Percentiles rank a stretch among this genome's conserved stretches.
Conservation (phyloP, 202 grass and related monocot species). For the Hordeum pubiflorum region DNA sequence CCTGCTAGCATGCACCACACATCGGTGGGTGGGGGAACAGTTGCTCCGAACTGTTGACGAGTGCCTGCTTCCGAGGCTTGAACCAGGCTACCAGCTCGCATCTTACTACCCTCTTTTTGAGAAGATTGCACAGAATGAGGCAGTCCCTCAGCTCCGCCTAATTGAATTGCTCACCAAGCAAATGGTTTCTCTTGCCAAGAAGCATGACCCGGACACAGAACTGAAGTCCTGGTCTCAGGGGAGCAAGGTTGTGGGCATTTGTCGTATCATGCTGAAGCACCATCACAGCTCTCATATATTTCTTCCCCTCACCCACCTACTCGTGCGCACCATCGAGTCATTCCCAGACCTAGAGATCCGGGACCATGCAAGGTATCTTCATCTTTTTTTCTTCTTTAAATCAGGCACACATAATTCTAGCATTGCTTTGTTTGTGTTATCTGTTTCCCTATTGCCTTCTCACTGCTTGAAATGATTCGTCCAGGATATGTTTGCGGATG, state of each 20-base stretch:
- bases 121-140: conserved; percentile 70
- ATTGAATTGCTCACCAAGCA: conserved; percentile 76
- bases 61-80: conserved; percentile 68
- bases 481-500: conserved; percentile 82
- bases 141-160: conserved; percentile 56
- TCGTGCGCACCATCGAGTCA: conserved; percentile 54
- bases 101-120: conserved; percentile 87
- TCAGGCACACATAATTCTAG: neutral
- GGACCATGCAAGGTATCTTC: conserved; percentile 78
- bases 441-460: conserved; percentile 23
- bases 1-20: conserved; percentile 56
- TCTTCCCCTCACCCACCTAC: conserved; percentile 52
- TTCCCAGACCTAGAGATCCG: conserved; percentile 92
- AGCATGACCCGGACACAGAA: conserved; percentile 56
- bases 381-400: neutral
- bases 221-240: conserved; percentile 84
- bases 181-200: conserved; percentile 64
- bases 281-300: conserved; percentile 76
- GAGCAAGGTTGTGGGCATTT: conserved; percentile 78
- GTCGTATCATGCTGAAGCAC: conserved; percentile 64
- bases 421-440: neutral
- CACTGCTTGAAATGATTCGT: conserved; percentile 28
- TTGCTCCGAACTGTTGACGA: conserved; percentile 72
- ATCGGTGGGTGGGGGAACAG: conserved; percentile 41
- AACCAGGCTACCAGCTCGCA: conserved; percentile 50